phyloP scores from a whole-genome alignment of 345 rosid genomes.

The Trapa incisa region DNA sequence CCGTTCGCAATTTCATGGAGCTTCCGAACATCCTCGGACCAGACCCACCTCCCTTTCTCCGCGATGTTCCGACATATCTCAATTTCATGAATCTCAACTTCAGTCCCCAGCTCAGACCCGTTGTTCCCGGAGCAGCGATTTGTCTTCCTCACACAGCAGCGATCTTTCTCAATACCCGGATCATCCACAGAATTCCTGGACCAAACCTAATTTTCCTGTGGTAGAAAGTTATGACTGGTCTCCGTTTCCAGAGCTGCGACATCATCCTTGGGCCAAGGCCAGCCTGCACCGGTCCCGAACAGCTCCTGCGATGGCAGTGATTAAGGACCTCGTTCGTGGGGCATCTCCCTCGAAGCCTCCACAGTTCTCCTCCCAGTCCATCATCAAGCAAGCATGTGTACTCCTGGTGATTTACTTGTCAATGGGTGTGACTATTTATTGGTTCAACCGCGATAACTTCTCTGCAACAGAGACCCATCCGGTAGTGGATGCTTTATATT shows the following conservation, averaged over 20 bases:
- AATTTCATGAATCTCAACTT: slow-evolving; percentile 8
- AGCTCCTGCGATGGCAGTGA: slow-evolving; percentile 72
- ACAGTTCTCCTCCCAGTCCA: slow-evolving; percentile 34
- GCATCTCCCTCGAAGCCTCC: slow-evolving; percentile 31
- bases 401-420: slow-evolving; percentile 49
- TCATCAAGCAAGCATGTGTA: slow-evolving; percentile 45
- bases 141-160: slow-evolving; percentile 2
- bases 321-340: slow-evolving; percentile 30
- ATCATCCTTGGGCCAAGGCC: slow-evolving; percentile 10
- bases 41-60: slow-evolving; percentile 2
- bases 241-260: not conserved
- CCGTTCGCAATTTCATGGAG: not conserved
- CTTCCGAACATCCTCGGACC: not conserved
- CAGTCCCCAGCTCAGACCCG: slow-evolving; percentile 13
- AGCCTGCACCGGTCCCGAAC: slow-evolving; percentile 67
- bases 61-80: not conserved
- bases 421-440: slow-evolving; percentile 58
- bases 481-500: slow-evolving; percentile 79
- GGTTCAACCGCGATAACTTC: slow-evolving; percentile 42
- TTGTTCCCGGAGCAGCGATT: slow-evolving; percentile 11
- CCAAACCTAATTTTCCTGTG: not conserved
- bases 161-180: slow-evolving; percentile 20
- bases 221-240: slow-evolving; percentile 14
- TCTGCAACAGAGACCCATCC: slow-evolving; percentile 55
- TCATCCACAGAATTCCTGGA: not conserved